phyloP scores from a whole-genome alignment of 805 yeast genomes.

The Hanseniaspora hatyaiensis region DNA sequence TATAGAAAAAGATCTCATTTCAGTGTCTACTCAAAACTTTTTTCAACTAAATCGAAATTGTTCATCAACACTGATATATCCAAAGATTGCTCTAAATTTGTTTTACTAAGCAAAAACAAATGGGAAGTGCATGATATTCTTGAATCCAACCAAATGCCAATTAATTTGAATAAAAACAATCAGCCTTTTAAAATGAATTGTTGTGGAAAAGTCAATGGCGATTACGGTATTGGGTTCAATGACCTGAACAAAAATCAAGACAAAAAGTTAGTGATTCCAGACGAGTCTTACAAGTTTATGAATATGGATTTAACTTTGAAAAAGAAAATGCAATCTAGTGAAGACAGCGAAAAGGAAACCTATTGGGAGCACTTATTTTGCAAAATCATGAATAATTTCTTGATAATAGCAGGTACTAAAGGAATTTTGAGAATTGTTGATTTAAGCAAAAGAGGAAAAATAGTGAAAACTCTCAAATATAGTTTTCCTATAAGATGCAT shows the following conservation, averaged over 20 bases:
- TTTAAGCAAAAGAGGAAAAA: slow-evolving; percentile 43
- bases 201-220: slow-evolving; percentile 60
- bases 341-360: slow-evolving; percentile 14
- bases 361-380: slow-evolving; percentile 55
- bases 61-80: slow-evolving; percentile 50
- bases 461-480: slow-evolving; percentile 56
- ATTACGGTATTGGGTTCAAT: slow-evolving; percentile 45
- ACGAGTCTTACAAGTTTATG: slow-evolving; percentile 4
- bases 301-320: background rate
- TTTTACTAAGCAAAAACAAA: slow-evolving; percentile 49
- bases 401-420: slow-evolving; percentile 58
- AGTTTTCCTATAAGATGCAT: slow-evolving; percentile 70
- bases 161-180: slow-evolving; percentile 28
- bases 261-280: slow-evolving; percentile 18
- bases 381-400: slow-evolving; percentile 42
- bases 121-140: slow-evolving; percentile 64
- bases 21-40: slow-evolving; percentile 41
- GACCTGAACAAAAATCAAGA: slow-evolving; percentile 26
- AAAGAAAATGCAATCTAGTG: slow-evolving; percentile 8
- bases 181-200: slow-evolving; percentile 45
- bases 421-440: slow-evolving; percentile 62
- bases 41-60: slow-evolving; percentile 38
- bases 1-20: slow-evolving; percentile 52
- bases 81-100: slow-evolving; percentile 53
- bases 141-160: slow-evolving; percentile 34